Evolutionary conservation across 805 yeast genomes (phyloP).

Genomic region (Cephaloascus fragrans): DNA sequence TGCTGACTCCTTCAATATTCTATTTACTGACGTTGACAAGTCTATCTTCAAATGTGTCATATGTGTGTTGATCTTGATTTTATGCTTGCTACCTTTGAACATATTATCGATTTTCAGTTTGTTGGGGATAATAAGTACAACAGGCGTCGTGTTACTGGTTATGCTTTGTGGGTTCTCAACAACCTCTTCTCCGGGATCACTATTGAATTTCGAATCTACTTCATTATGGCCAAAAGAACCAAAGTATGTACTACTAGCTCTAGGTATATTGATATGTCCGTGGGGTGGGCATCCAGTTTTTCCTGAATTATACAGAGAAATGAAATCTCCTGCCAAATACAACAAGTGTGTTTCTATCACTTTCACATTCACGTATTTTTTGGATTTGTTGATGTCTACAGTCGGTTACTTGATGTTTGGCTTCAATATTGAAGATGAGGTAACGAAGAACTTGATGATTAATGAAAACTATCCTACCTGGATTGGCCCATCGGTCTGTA

Average conservation of each 20-base stretch:
- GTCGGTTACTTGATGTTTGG: constrained; percentile 82
- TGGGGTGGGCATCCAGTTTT: constrained; percentile 83
- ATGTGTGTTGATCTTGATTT: constrained; percentile 25
- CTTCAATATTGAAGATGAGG: constrained; percentile 50
- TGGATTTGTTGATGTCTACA: constrained; percentile 54
- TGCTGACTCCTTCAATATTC: constrained; percentile 45
- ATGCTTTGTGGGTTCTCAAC: constrained; percentile 34
- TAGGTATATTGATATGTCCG: constrained; percentile 65
- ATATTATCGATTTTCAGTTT: constrained; percentile 44
- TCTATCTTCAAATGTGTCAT: constrained; percentile 31
- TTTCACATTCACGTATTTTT: constrained; percentile 44
- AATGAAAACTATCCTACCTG: constrained; percentile 61
- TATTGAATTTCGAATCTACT: constrained; percentile 11
- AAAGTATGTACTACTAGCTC: constrained; percentile 33
- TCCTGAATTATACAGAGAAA: constrained; percentile 67
- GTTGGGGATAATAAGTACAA: constrained; percentile 46
- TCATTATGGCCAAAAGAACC: constrained; percentile 20
- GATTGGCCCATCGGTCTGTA: constrained; percentile 23
- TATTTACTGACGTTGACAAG: constrained; percentile 31
- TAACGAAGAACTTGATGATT: constrained; percentile 64
- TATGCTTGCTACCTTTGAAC: constrained; percentile 48
- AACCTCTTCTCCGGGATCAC: constrained; percentile 27
- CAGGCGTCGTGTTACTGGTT: constrained; percentile 36
- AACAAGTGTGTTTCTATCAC: constrained; percentile 41
- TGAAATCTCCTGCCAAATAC: constrained; percentile 62